A percentile compares a stretch with the other conserved stretches of the same genome.
Conservation (phyloP, 371 early-diverging fungal genomes). For the Rhizopus delemar region DNA sequence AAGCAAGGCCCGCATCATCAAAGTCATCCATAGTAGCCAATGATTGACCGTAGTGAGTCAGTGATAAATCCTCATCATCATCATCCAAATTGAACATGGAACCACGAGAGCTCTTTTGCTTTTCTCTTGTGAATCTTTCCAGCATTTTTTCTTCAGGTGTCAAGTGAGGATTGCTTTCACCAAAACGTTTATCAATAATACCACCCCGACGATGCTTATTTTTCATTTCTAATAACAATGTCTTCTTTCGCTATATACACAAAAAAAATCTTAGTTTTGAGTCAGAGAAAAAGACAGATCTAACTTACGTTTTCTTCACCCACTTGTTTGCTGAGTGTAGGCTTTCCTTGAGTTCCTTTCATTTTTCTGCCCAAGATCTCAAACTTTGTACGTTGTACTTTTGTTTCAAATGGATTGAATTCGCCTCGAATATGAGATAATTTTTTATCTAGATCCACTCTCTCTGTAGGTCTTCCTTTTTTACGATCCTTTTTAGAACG, state of each 20-base stretch:
- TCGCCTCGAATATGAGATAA: constrained; percentile 57
- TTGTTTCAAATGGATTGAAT: constrained; percentile 90
- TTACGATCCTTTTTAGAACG: constrained; percentile 68
- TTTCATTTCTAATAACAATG: constrained; percentile 76
- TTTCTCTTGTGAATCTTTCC: constrained; percentile 89
- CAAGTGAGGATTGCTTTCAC: constrained; percentile 86
- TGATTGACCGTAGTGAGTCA: constrained; percentile 94
- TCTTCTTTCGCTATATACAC: constrained; percentile 70
- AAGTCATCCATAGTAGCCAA: constrained; percentile 83
- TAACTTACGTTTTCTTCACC: constrained; percentile 77
- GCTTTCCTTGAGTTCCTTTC: constrained; percentile 82
- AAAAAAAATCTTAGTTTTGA: not conserved
- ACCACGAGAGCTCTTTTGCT: constrained; percentile 48
- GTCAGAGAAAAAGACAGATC: not conserved
- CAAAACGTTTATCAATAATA: constrained; percentile 92
- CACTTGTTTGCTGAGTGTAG: constrained; percentile 76
- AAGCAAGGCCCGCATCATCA: constrained; percentile 64
- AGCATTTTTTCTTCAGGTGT: constrained; percentile 95
- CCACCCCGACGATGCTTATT: constrained; percentile 71
- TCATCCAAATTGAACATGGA: constrained; percentile 84
- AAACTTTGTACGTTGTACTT: constrained; percentile 76
- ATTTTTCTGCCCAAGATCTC: constrained; percentile 86
- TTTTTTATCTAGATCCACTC: constrained; percentile 55
- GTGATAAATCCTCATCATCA: constrained; percentile 53
- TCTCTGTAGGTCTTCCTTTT: constrained; percentile 59